A percentile compares a stretch with the other conserved stretches of the same genome.
These are phyloP conservation scores for Boletellus sp. DNA, from an alignment of 1,284 basidiomycete species.

Conservation along the genomic window DNA sequence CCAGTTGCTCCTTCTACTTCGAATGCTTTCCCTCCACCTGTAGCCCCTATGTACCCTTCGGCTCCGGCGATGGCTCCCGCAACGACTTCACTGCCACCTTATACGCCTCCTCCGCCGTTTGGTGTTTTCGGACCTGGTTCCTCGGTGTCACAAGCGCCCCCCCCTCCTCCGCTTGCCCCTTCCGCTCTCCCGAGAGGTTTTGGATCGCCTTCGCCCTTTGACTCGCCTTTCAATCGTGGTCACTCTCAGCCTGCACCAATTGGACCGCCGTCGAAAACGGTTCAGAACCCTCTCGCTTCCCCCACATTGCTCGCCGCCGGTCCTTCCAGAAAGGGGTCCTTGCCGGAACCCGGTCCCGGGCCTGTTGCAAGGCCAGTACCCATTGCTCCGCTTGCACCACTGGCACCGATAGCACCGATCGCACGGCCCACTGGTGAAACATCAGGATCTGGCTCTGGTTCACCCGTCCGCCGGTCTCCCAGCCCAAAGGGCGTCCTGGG, in stretches of 20 bases:
- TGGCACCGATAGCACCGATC: conserved; percentile 32
- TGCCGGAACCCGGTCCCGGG: conserved; percentile 44
- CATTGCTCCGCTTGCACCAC: conserved; percentile 38
- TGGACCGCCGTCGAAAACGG: conserved; percentile 47
- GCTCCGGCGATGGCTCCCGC: conserved; percentile 43
- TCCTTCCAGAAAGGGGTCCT: conserved; percentile 33
- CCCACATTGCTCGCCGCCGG: conserved; percentile 38
- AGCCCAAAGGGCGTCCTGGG: conserved; percentile 72
- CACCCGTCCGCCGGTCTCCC: conserved; percentile 60
- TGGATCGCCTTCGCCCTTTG: conserved; percentile 46
- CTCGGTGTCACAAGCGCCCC: conserved; percentile 41
- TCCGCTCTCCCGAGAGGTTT: conserved; percentile 53
- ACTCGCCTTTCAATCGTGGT: conserved; percentile 41
- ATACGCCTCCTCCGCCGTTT: conserved; percentile 46
- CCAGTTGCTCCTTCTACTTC: conserved; percentile 32
- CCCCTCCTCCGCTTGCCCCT: conserved; percentile 44
- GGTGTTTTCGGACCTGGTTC: conserved; percentile 44
- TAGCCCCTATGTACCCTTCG: conserved; percentile 47
- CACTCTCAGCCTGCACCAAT: conserved; percentile 50
- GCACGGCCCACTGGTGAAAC: conserved; percentile 46
- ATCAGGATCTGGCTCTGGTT: conserved; percentile 57
- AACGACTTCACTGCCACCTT: conserved; percentile 45
- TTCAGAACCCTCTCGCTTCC: conserved; percentile 37
- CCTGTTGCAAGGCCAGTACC: conserved; percentile 55
- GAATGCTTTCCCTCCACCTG: conserved; percentile 31